Base-by-base conservation (phyloP, 2,329 filamentous ascomycete genomes). In the Apiospora kogelbergensis region DNA sequence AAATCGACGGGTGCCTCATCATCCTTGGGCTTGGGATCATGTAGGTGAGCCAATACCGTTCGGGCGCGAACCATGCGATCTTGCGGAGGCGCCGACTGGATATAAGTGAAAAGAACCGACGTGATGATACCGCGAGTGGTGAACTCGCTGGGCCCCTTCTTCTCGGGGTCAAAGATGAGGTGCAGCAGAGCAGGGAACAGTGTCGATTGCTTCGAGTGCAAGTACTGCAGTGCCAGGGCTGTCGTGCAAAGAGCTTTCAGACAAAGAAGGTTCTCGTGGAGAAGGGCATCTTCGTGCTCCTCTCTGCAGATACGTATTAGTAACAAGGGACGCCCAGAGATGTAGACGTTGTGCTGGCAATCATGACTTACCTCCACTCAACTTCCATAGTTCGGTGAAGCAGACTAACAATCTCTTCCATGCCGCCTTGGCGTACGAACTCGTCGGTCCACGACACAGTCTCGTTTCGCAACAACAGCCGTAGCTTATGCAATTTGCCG, bases 121-220 rank as follows among this genome's bases (percentile, higher is more conserved):
- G 95, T 93, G 77, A 98, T 92, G 74, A 98, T 93, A 74, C 91
- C 92, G 68, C 96, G 91, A 15, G 96, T 98, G 5, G 93, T 96
- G 79, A 97, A 99, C 80, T 99, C 96, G 82, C 93, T 97, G 0
- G 96, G 96, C 0, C 96, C 96, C 79, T 98, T 98, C 84, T 95
- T 97, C 78, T 98, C 95, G n/a, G 97, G 93, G 76, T 98, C 95
- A 76, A 98, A 98, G 48, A 98, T 85, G 91, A 98, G 94, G 69
- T 89, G 88, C 63, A 98, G 82, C 63, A 99, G 84, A 33, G 93
- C 93, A 1, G 95, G 94, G 76, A 98, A 98, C 10, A 99, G 85
- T 0, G 91, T 91, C 6, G 85, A 84, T 73, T 97, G 93, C 69
- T 97, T 93, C 11, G 89, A 89, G 73, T 93, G 88, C 9, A 99